Evolutionary conservation across 805 yeast species (phyloP), one percentile per base, ranked within the genome.

Genomic region (Saccharomycopsis olivae): DNA sequence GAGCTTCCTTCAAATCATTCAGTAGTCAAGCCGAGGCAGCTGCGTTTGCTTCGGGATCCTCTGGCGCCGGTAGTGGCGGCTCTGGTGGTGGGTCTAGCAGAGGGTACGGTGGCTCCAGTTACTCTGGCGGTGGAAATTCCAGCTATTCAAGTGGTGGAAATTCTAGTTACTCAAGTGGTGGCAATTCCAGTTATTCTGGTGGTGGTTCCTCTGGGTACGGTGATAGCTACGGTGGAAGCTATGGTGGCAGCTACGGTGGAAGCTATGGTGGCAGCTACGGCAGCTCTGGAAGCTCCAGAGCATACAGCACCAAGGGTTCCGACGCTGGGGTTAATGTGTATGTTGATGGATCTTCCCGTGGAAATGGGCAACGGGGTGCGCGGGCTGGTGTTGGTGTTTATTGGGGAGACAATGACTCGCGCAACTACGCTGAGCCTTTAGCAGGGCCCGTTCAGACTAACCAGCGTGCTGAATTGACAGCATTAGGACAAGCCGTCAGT

Each of bases 271-370:
- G n/a, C n/a, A n/a, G n/a, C n/a, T n/a, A n/a, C n/a, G n/a, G n/a
- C n/a, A n/a, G n/a, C n/a, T n/a, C n/a, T n/a, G n/a, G n/a, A n/a
- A n/a, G n/a, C n/a, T n/a, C n/a, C n/a, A n/a, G n/a, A n/a, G n/a
- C n/a, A n/a, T n/a, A n/a, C n/a, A n/a, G n/a, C n/a, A n/a, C n/a
- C n/a, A n/a, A n/a, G n/a, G n/a, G n/a, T n/a, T n/a, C n/a, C n/a
- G n/a, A n/a, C n/a, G n/a, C n/a, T n/a, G n/a, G n/a, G n/a, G n/a
- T n/a, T n/a, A n/a, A 29, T 11, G 62, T 85, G 0, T 87, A 71
- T 51, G 78, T 85, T 16, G 96, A 87, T 57, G 96, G 96, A 0
- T 82, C 94, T 0, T 65, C 78, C 0, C 60, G 76, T 8, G 68
- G 71, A 3, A 79, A 80, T 50, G 87, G 86, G 1, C 60, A 52